Evolutionary conservation across 2,329 filamentous ascomycete genomes (phyloP), one percentile per base, ranked within the genome.

Genomic region (Fusarium succisae): DNA sequence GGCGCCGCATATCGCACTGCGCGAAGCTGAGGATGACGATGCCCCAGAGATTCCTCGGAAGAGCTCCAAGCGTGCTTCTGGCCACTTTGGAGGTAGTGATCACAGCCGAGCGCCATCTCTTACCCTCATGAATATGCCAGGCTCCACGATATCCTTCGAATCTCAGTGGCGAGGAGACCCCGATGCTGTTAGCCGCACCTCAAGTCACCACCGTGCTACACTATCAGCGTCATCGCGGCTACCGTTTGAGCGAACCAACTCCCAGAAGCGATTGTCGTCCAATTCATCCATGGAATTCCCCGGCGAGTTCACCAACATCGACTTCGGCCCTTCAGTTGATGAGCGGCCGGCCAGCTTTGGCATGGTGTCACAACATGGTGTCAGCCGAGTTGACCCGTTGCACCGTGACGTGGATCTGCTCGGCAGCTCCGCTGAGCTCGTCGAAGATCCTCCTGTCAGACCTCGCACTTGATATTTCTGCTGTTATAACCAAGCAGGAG

Each of bases 41-140:
- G 76, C 86, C 8, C 90, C 91, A 0, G 85, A 87, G 13, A 88
- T 95, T 38, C 93, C 93, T 6, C 87, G 93, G 37, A 94, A 92
- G 82, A 94, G 92, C 79, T 95, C 93, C 1, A 91, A 91, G 79
- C 87, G 92, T 67, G 83, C 87, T 66, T 90, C 89, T 5, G 83
- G 81, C 45, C 79, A 76, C 45, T 74, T 76, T 55, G 77, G 72
- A 37, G 68, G 66, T 24, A 73, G 71, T 51, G 72, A 74, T 30
- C 79, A 72, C 62, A 75, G 76, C 37, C 80, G 80, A 18, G 74
- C 81, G 28, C 80, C 82, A 14, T 83, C 84, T 28, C 78, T 85
- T 47, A 82, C 81, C 59, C 41, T 82, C n/a, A 69, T 69, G 66
- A 66, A 72, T 26, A 72, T 77, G 69, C 76, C 73, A 30, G 75